phyloP scores from a whole-genome alignment of 441 rosid species.

The Populus hybrid region DNA sequence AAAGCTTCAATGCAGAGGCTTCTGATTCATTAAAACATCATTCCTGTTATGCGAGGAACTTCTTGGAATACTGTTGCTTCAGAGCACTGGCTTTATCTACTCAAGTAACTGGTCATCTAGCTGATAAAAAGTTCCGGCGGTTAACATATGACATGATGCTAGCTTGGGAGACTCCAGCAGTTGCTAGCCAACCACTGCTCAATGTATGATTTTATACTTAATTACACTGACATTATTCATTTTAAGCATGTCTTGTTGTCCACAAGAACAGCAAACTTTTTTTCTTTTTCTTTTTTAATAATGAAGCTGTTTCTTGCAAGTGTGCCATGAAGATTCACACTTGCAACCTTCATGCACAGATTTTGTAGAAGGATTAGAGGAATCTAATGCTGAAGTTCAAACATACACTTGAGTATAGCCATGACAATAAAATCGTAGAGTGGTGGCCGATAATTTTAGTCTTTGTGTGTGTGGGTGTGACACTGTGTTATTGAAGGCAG shows the following conservation, averaged over 20 bases:
- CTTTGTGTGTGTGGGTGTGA: not conserved
- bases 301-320: not conserved
- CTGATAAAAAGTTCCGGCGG: conserved; percentile 69
- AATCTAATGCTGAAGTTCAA: not conserved
- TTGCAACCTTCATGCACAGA: not conserved
- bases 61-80: conserved; percentile 91
- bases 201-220: conserved; percentile 40
- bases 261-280: not conserved
- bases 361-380: not conserved
- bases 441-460: not conserved
- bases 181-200: conserved; percentile 48
- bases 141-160: conserved; percentile 92
- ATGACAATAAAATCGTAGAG: not conserved
- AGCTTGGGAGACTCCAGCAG: conserved; percentile 87
- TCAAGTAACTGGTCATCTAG: conserved; percentile 58
- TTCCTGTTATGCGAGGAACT: conserved; percentile 68
- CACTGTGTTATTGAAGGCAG: not conserved
- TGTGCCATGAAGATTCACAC: not conserved
- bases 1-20: conserved; percentile 67
- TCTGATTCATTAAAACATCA: conserved; percentile 67
- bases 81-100: conserved; percentile 72
- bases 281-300: too few relatives aligned
- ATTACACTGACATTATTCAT: not conserved
- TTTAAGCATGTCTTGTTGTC: not conserved
- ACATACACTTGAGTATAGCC: not conserved